Percentiles rank a stretch among this genome's conserved stretches.
phyloP scores from a whole-genome alignment of 495 filamentous ascomycete species.

The Podospora sp. region DNA sequence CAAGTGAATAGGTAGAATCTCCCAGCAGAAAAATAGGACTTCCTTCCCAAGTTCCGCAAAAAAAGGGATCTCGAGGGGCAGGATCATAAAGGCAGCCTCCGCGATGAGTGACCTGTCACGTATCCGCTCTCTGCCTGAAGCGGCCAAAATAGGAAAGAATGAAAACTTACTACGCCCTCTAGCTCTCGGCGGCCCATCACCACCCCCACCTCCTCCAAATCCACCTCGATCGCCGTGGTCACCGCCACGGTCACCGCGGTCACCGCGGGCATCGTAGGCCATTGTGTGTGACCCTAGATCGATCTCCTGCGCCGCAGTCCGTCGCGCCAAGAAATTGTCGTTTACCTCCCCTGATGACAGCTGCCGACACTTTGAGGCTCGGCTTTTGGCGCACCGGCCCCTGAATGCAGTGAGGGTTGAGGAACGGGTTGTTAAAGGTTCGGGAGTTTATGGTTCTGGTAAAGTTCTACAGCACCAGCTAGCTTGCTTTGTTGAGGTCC shows the following conservation, averaged over 20 bases:
- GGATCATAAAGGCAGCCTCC: not conserved
- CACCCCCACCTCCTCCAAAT: constrained; percentile 14
- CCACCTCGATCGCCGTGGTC: constrained; percentile 24
- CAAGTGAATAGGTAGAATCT: not conserved
- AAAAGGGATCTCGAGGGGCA: not conserved
- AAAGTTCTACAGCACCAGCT: not conserved
- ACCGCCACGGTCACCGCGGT: constrained; percentile 37
- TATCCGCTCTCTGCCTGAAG: not conserved
- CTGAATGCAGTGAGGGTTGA: not conserved
- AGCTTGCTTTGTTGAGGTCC: not conserved
- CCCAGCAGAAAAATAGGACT: not conserved
- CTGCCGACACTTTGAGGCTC: not conserved
- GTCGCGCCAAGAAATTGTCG: not conserved
- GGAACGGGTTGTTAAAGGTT: not conserved
- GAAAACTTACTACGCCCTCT: constrained; percentile 31
- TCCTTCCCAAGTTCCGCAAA: not conserved
- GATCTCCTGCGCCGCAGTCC: constrained; percentile 3
- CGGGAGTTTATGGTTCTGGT: not conserved
- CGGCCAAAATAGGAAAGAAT: constrained; percentile 2
- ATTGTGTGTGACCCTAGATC: constrained; percentile 29
- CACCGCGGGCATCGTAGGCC: constrained; percentile 49
- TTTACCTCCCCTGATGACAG: not conserved
- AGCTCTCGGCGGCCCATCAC: constrained; percentile 32
- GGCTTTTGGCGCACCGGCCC: not conserved
- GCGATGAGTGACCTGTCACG: not conserved